Evolutionary conservation across 108 stramenopile species (phyloP).

Genomic region (Chaetoceros muelleri): DNA sequence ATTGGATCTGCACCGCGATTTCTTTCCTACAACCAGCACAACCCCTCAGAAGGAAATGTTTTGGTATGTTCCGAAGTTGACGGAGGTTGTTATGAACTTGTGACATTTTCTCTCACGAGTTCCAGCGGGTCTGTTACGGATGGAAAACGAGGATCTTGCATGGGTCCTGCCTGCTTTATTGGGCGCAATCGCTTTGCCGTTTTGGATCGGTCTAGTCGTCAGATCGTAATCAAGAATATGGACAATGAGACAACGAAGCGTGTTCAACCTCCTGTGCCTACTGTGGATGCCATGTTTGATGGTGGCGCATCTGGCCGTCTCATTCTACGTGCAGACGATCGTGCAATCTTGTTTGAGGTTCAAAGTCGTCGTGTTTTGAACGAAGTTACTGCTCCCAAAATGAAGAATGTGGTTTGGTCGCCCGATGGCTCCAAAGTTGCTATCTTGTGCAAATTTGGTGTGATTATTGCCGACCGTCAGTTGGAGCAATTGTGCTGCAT

Average conservation of each 20-base stretch:
- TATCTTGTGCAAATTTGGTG: slow-evolving; percentile 90
- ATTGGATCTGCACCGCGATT: slow-evolving; percentile 87
- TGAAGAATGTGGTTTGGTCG: slow-evolving; percentile 93
- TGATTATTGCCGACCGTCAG: slow-evolving; percentile 90
- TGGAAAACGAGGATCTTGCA: slow-evolving; percentile 83
- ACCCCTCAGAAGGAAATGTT: slow-evolving; percentile 86
- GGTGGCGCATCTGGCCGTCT: slow-evolving; percentile 93
- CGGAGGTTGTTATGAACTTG: slow-evolving; percentile 93
- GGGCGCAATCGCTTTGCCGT: slow-evolving; percentile 94
- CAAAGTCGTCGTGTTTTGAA: slow-evolving; percentile 91
- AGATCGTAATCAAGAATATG: slow-evolving; percentile 93
- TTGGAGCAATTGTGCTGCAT: slow-evolving; percentile 94
- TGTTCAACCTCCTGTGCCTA: slow-evolving; percentile 84
- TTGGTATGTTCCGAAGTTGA: slow-evolving; percentile 85
- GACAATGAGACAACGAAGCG: slow-evolving; percentile 93
- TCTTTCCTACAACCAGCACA: slow-evolving; percentile 91
- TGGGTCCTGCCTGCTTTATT: slow-evolving; percentile 90
- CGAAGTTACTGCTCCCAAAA: slow-evolving; percentile 90
- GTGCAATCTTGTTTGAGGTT: slow-evolving; percentile 93
- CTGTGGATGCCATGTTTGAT: slow-evolving; percentile 84
- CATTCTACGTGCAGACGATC: slow-evolving; percentile 88
- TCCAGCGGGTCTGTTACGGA: slow-evolving; percentile 77
- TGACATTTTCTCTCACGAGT: slow-evolving; percentile 77
- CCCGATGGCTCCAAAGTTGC: slow-evolving; percentile 90
- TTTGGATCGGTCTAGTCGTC: slow-evolving; percentile 84